Conservation (phyloP, 345 rosid species). For the Conringia planisiliqua region DNA sequence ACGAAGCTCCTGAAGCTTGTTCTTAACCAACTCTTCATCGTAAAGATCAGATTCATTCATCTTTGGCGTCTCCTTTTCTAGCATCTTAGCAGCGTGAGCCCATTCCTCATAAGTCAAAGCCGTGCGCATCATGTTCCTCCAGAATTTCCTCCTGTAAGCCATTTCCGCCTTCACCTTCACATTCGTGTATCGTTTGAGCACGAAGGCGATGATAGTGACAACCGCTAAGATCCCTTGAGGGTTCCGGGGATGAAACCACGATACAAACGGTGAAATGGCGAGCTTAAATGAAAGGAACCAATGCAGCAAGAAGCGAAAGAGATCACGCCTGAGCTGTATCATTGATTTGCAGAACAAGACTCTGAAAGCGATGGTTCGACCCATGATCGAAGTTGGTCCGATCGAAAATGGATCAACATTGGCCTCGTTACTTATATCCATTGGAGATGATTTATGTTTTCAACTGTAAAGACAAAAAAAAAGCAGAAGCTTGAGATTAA, state of each 20-base stretch:
- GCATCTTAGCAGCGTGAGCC: constrained; percentile 99
- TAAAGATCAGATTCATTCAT: constrained; percentile 74
- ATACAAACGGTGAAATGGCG: constrained; percentile 43
- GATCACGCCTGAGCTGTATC: constrained; percentile 54
- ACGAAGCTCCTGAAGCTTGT: constrained; percentile 79
- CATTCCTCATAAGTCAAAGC: constrained; percentile 95
- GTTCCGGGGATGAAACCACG: constrained; percentile 94
- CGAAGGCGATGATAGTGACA: constrained; percentile 80
- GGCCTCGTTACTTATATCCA: constrained; percentile 96
- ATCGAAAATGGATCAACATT: constrained; percentile 71
- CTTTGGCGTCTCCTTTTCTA: constrained; percentile 78
- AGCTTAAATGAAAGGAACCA: constrained; percentile 45
- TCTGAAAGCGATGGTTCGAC: constrained; percentile 83
- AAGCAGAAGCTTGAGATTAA: not conserved
- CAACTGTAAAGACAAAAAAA: constrained; percentile 13
- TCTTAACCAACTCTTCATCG: constrained; percentile 84
- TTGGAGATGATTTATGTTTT: constrained; percentile 15
- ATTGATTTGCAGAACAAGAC: constrained; percentile 77
- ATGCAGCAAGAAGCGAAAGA: constrained; percentile 40
- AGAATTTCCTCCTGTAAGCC: constrained; percentile 94
- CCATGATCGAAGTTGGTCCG: constrained; percentile 84
- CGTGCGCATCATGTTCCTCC: constrained; percentile 95
- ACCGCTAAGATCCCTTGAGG: constrained; percentile 94
- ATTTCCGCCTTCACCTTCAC: constrained; percentile 86
- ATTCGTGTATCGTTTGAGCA: constrained; percentile 76